These are phyloP conservation scores for Kodamaea nitidulidarum DNA, from an alignment of 805 yeast species.

Conservation along the genomic window DNA sequence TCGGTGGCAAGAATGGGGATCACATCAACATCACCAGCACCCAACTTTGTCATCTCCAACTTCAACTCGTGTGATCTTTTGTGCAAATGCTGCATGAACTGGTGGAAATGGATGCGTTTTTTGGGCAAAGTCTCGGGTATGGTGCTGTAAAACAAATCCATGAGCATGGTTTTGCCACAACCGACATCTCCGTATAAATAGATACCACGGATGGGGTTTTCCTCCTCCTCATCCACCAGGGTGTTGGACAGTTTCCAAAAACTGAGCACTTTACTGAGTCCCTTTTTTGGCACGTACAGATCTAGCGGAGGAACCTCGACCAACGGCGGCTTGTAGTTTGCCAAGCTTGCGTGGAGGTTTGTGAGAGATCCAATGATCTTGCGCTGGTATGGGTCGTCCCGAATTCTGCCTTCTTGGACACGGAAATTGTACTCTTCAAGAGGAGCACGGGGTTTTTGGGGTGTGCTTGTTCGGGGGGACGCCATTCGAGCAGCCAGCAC, in stretches of 20 bases:
- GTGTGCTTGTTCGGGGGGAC: background rate
- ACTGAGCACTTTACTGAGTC: conserved; percentile 15
- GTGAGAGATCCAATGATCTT: conserved; percentile 62
- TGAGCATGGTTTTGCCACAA: conserved; percentile 96
- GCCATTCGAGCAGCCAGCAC: background rate
- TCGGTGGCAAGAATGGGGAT: conserved; percentile 82
- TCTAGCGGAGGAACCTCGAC: conserved; percentile 51
- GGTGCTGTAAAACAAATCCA: conserved; percentile 90
- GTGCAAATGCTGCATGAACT: conserved; percentile 92
- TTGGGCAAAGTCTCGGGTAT: conserved; percentile 76
- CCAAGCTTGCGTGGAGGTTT: conserved; percentile 51
- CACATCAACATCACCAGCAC: conserved; percentile 62
- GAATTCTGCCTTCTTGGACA: conserved; percentile 47
- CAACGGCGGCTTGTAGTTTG: conserved; percentile 57
- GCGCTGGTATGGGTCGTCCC: conserved; percentile 79
- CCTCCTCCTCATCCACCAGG: conserved; percentile 16
- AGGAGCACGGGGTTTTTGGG: conserved; percentile 30
- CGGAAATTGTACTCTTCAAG: conserved; percentile 47
- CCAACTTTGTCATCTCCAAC: conserved; percentile 1
- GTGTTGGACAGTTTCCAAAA: conserved; percentile 6
- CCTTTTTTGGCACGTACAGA: conserved; percentile 48
- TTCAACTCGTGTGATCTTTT: conserved; percentile 78
- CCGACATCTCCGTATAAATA: conserved; percentile 97
- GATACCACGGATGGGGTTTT: conserved; percentile 63
- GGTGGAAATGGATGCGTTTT: conserved; percentile 87